These are phyloP conservation scores for Geotrichum ghanense DNA, from an alignment of 805 yeast species.

Conservation along the genomic window DNA sequence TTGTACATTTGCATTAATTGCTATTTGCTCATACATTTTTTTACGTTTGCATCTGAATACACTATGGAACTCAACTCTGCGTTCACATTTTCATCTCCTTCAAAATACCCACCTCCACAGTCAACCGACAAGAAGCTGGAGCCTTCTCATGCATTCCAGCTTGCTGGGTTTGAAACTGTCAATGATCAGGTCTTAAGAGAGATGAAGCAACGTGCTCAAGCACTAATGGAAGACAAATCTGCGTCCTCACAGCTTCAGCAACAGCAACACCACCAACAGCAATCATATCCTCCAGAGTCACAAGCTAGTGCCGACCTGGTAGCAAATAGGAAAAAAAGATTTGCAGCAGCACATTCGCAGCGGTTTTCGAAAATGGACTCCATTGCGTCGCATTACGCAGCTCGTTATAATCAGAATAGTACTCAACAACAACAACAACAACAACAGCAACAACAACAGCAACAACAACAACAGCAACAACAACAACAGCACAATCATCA, in stretches of 20 bases:
- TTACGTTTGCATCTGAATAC: neutral
- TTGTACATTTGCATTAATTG: neutral
- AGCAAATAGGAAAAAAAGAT: slow-evolving; percentile 8
- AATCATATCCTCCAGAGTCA: slow-evolving; percentile 7
- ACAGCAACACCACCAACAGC: slow-evolving; percentile 9
- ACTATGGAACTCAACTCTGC: neutral
- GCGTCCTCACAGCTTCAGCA: slow-evolving; percentile 3
- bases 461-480: neutral
- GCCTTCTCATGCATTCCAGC: slow-evolving; percentile 11
- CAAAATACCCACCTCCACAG: no score
- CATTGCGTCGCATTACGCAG: slow-evolving; percentile 13
- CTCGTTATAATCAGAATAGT: neutral
- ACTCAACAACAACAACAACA: neutral
- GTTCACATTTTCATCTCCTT: neutral
- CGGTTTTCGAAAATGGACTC: slow-evolving; percentile 20
- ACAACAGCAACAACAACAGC: neutral
- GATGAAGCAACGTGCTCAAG: slow-evolving; percentile 24
- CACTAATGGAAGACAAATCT: slow-evolving; percentile 1
- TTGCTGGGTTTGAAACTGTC: slow-evolving; percentile 23
- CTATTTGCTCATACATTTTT: neutral
- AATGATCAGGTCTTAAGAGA: slow-evolving; percentile 25
- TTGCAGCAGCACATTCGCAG: slow-evolving; percentile 17
- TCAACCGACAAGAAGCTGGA: slow-evolving; percentile 4
- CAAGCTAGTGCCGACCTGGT: slow-evolving; percentile 8
- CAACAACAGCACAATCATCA: neutral